phyloP scores from a whole-genome alignment of 2,329 filamentous ascomycete genomes.

The Thielaviopsis punctulata region DNA sequence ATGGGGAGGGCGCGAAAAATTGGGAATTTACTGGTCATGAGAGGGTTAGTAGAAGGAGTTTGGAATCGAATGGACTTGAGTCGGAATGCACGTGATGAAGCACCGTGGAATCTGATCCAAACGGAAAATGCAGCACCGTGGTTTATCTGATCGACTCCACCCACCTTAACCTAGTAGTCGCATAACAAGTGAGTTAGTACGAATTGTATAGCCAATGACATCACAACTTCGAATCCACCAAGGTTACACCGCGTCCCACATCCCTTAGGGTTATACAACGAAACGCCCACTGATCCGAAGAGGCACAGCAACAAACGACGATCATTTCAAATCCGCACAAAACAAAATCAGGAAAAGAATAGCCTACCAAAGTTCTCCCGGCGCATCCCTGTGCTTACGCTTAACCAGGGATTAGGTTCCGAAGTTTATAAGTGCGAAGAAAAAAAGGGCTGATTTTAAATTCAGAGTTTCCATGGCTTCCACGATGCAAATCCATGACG shows the following conservation, averaged over 20 bases:
- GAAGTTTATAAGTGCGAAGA: neutral
- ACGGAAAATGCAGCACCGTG: slow-evolving; percentile 13
- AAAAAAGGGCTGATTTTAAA: neutral
- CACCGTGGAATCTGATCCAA: slow-evolving; percentile 11
- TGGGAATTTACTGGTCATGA: slow-evolving; percentile 27
- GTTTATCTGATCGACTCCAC: slow-evolving; percentile 12
- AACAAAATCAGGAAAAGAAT: no score
- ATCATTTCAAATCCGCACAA: neutral
- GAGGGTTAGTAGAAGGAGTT: slow-evolving; percentile 25
- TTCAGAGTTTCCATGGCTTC: neutral
- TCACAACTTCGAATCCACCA: neutral
- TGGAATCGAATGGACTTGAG: slow-evolving; percentile 29
- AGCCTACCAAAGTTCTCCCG: neutral
- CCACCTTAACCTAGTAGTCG: neutral
- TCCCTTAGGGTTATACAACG: neutral
- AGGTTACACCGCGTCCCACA: neutral
- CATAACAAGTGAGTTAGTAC: neutral
- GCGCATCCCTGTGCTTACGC: neutral
- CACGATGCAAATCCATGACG: neutral
- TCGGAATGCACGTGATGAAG: slow-evolving; percentile 9
- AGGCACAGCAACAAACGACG: no score
- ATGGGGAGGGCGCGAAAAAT: slow-evolving; percentile 27
- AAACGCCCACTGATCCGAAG: neutral
- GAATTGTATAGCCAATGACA: no score
- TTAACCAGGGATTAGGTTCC: neutral